Evolutionary conservation across 495 filamentous ascomycete genomes (phyloP).

Genomic region (Tuber melanosporum): DNA sequence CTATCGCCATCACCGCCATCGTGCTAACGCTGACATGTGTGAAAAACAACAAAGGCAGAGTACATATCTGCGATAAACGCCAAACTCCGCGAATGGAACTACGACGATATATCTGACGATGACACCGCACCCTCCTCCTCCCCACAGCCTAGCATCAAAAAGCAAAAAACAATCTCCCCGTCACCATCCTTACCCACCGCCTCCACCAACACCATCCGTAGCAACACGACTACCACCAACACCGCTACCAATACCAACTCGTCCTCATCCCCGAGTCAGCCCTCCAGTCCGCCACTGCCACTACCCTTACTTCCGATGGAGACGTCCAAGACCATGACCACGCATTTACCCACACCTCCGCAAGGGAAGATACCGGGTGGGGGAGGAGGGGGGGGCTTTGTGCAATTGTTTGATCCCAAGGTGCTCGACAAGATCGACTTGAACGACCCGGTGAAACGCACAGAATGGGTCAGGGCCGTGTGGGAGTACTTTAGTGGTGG

Average conservation of each 20-base stretch:
- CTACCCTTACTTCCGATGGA: background rate
- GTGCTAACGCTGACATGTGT: slow-evolving; percentile 6
- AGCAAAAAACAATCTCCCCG: slow-evolving; percentile 5
- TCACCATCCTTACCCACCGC: slow-evolving; percentile 5
- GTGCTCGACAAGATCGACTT: slow-evolving; percentile 30
- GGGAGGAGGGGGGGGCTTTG: background rate
- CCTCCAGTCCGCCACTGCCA: background rate
- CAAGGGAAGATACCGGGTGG: slow-evolving; percentile 1
- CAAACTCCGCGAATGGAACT: slow-evolving; percentile 38
- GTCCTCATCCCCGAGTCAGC: background rate
- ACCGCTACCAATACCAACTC: background rate
- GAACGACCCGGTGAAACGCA: slow-evolving; percentile 26
- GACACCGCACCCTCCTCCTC: slow-evolving; percentile 3
- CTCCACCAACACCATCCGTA: background rate
- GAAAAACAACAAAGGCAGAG: slow-evolving; percentile 22
- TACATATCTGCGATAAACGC: slow-evolving; percentile 35
- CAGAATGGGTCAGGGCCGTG: slow-evolving; percentile 30
- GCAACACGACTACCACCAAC: background rate
- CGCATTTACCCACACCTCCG: background rate
- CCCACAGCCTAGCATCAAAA: slow-evolving; percentile 1
- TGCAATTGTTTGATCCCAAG: slow-evolving; percentile 24
- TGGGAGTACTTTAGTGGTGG: slow-evolving; percentile 33
- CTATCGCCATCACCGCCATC: slow-evolving; percentile 6
- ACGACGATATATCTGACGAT: slow-evolving; percentile 34
- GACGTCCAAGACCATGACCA: background rate